Conservation (phyloP, 108 stramenopile species). For the Tribonema minus region DNA sequence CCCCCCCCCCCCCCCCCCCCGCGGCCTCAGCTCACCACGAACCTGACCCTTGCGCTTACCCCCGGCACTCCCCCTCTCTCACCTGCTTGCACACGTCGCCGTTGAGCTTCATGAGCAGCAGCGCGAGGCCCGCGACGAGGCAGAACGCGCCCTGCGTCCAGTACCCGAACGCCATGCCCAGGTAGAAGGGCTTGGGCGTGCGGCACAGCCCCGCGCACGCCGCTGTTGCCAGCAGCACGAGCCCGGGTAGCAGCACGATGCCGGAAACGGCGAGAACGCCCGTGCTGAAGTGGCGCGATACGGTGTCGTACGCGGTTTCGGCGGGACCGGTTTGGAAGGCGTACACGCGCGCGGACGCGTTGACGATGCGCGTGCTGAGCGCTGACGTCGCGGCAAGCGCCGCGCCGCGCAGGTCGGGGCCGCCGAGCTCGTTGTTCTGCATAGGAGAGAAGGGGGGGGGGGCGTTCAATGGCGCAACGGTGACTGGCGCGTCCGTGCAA, state of each 20-base stretch:
- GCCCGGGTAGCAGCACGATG: constrained; percentile 12
- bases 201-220: constrained; percentile 3
- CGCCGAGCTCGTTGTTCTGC: no score
- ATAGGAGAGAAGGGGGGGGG: no score
- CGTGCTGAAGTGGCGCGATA: background rate
- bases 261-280: background rate
- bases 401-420: background rate
- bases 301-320: background rate
- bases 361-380: background rate
- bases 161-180: constrained; percentile 32
- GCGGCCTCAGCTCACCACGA: no score
- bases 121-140: constrained; percentile 1
- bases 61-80: no score
- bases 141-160: constrained; percentile 15
- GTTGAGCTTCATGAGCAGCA: constrained; percentile 21
- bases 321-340: background rate
- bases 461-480: no score
- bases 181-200: constrained; percentile 9
- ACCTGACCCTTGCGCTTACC: no score
- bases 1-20: no score
- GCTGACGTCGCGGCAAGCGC: background rate
- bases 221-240: background rate
- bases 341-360: background rate
- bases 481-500: no score
- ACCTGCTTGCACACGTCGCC: constrained; percentile 26